Percentiles rank a stretch among this genome's conserved stretches.
Conservation (phyloP, 345 rosid genomes). For the Rhizophora apiculata region DNA sequence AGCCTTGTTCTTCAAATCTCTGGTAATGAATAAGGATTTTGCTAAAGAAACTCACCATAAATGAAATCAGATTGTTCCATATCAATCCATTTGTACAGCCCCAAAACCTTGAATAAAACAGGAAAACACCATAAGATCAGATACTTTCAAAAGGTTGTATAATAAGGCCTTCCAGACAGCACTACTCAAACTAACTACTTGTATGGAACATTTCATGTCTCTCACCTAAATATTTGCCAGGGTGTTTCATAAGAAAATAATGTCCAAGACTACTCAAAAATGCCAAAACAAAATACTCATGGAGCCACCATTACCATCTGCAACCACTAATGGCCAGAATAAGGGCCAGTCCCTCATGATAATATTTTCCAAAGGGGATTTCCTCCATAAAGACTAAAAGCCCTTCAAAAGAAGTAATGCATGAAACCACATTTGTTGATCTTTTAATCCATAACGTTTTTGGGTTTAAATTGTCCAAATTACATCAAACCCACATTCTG, state of each 20-base stretch:
- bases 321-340: not conserved
- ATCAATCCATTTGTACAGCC: slow-evolving; percentile 82
- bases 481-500: not conserved
- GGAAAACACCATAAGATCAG: slow-evolving; percentile 14
- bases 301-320: not conserved
- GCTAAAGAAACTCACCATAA: slow-evolving; percentile 52
- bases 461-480: not conserved
- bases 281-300: not conserved
- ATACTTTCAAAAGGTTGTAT: not conserved
- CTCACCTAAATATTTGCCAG: slow-evolving; percentile 1
- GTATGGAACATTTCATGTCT: not conserved
- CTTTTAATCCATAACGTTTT: not conserved
- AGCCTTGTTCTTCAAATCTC: not conserved
- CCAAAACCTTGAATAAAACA: slow-evolving; percentile 49
- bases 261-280: not conserved
- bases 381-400: not conserved
- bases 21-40: slow-evolving; percentile 1
- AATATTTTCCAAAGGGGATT: not conserved
- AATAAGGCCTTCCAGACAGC: slow-evolving; percentile 7
- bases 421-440: not conserved
- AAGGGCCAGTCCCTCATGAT: not conserved
- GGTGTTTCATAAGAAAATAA: not conserved
- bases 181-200: slow-evolving; percentile 4
- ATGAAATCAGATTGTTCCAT: slow-evolving; percentile 70
- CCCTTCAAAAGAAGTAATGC: not conserved